phyloP scores from a whole-genome alignment of 164 flowering plant species.

The Liquidambar formosana region DNA sequence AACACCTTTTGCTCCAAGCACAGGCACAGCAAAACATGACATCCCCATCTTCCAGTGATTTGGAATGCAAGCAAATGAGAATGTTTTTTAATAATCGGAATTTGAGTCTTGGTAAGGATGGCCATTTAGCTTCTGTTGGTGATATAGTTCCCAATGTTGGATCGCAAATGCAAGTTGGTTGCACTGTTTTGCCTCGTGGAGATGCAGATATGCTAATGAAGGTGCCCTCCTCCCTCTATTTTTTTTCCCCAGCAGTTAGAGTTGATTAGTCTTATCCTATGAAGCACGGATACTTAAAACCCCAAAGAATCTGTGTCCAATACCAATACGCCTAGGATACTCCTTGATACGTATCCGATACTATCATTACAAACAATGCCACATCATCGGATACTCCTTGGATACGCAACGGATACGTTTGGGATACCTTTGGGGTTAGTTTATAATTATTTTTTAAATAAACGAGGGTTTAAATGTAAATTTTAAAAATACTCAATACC shows the following conservation, averaged over 20 bases:
- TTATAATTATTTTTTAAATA: too few relatives aligned
- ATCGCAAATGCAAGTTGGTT: conserved; percentile 40
- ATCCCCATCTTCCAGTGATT: conserved; percentile 35
- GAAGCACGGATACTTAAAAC: too few relatives aligned
- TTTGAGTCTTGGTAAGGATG: conserved; percentile 35
- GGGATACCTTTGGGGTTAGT: too few relatives aligned
- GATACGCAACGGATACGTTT: too few relatives aligned
- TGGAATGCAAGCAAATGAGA: conserved; percentile 32
- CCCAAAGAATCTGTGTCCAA: too few relatives aligned
- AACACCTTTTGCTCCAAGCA: conserved; percentile 47
- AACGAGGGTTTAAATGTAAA: too few relatives aligned
- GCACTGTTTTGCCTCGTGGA: conserved; percentile 38
- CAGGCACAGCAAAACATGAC: conserved; percentile 47
- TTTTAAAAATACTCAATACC: too few relatives aligned
- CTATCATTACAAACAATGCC: too few relatives aligned
- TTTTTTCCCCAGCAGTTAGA: neutral
- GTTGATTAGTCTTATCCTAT: neutral
- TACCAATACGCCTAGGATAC: too few relatives aligned
- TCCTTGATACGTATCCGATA: too few relatives aligned
- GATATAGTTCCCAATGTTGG: conserved; percentile 30
- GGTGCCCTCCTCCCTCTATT: conserved; percentile 29
- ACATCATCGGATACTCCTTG: too few relatives aligned
- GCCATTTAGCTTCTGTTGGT: conserved; percentile 25
- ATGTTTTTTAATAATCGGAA: conserved; percentile 32
- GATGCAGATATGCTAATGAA: conserved; percentile 35